These are phyloP conservation scores for Acanthamoeba lenticulata DNA, from an alignment of 208 protist genomes.

Conservation along the genomic window DNA sequence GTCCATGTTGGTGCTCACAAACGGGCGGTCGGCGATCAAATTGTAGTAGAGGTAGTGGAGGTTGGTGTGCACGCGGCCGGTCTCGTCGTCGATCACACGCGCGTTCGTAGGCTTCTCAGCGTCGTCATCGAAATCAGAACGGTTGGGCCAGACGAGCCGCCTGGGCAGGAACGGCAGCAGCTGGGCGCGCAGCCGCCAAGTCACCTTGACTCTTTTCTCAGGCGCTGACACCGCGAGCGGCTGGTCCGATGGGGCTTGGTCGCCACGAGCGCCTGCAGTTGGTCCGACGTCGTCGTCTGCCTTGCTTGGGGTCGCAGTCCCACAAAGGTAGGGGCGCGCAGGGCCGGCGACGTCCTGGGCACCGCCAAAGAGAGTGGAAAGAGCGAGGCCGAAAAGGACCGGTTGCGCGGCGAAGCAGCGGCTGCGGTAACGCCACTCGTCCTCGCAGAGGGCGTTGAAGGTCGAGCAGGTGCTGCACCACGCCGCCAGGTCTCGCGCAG, in stretches of 20 bases:
- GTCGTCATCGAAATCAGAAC: background rate
- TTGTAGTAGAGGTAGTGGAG: background rate
- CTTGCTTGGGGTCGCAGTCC: background rate
- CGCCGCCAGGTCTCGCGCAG: background rate
- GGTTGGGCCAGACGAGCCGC: no score
- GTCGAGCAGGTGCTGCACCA: slow-evolving; percentile 1
- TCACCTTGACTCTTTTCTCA: background rate
- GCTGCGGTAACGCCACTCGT: background rate
- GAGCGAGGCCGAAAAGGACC: background rate
- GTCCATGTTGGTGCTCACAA: background rate
- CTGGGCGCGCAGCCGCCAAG: background rate
- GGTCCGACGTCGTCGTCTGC: background rate
- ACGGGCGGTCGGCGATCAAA: background rate
- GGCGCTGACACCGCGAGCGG: background rate
- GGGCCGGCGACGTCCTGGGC: background rate
- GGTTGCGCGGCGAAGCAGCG: background rate
- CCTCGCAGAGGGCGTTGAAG: background rate
- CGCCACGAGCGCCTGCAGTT: background rate
- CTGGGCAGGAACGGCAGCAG: background rate
- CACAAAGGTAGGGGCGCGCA: background rate
- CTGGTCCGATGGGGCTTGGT: background rate
- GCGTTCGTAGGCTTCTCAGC: background rate
- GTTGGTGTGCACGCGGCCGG: background rate
- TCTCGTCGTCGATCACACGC: background rate
- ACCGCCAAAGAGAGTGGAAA: background rate